Percentiles rank a stretch among this genome's conserved stretches.
Evolutionary conservation across 768 basidiomycete species (phyloP).

Genomic region (Trametes cinnabarina): DNA sequence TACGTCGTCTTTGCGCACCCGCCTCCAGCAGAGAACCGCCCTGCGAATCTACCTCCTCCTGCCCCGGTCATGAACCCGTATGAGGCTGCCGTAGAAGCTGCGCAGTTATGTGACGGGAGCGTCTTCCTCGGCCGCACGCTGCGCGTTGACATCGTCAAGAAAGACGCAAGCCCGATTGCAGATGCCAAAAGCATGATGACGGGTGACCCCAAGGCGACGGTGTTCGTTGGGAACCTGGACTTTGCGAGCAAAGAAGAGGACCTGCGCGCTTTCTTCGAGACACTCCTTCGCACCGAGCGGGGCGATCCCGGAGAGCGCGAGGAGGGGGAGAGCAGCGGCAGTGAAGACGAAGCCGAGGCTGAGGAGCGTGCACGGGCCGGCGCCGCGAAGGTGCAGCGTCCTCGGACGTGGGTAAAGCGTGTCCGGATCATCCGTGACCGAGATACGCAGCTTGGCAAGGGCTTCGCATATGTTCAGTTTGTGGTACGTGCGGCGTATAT

Average conservation of each 20-base stretch:
- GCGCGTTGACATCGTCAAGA: slow-evolving; percentile 70
- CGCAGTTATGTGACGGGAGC: slow-evolving; percentile 63
- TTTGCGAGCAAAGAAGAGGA: slow-evolving; percentile 92
- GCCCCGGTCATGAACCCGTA: slow-evolving; percentile 59
- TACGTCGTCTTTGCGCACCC: slow-evolving; percentile 90
- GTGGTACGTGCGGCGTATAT: slow-evolving; percentile 48
- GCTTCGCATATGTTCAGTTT: slow-evolving; percentile 92
- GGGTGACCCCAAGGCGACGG: slow-evolving; percentile 72
- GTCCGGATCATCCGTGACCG: slow-evolving; percentile 90
- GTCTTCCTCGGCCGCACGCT: slow-evolving; percentile 75
- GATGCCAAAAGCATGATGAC: slow-evolving; percentile 25
- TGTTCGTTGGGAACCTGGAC: slow-evolving; percentile 93
- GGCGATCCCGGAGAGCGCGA: slow-evolving; percentile 48
- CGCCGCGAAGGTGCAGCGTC: slow-evolving; percentile 26
- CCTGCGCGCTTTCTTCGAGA: slow-evolving; percentile 83
- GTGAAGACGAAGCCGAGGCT: slow-evolving; percentile 28
- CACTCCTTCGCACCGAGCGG: slow-evolving; percentile 63
- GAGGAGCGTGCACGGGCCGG: slow-evolving; percentile 25
- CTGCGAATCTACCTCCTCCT: slow-evolving; percentile 51
- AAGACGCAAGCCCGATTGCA: slow-evolving; percentile 25
- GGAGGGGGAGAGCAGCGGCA: slow-evolving; percentile 29
- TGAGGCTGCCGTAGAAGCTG: slow-evolving; percentile 61
- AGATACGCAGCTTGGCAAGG: slow-evolving; percentile 92
- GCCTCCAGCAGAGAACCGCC: slow-evolving; percentile 37
- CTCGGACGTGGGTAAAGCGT: slow-evolving; percentile 65